These are phyloP conservation scores for Fusarium marasasianum DNA, from an alignment of 2,329 filamentous ascomycete genomes.

Conservation along the genomic window DNA sequence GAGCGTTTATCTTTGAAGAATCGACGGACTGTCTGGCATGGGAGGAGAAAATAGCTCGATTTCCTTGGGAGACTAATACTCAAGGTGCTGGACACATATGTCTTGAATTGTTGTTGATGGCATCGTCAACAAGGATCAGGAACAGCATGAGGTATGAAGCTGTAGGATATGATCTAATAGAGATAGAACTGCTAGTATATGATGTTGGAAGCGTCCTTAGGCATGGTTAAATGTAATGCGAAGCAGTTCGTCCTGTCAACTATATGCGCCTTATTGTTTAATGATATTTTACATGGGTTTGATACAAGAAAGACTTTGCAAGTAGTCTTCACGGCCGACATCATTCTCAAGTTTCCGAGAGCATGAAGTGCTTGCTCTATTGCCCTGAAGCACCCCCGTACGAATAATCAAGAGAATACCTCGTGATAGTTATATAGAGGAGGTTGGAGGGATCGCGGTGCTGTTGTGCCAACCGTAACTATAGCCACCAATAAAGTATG, in stretches of 20 bases:
- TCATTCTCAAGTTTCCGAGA: neutral
- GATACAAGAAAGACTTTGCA: neutral
- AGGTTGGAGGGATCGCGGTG: neutral
- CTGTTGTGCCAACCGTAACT: neutral
- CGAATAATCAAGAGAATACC: neutral
- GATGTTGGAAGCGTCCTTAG: neutral
- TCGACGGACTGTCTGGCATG: conserved; percentile 9
- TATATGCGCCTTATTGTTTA: neutral
- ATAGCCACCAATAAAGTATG: neutral
- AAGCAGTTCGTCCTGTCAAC: neutral
- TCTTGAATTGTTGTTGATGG: conserved; percentile 1
- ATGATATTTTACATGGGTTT: neutral
- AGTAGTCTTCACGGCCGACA: neutral
- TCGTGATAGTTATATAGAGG: neutral
- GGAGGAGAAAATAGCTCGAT: neutral
- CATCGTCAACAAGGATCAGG: neutral
- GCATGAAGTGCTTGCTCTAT: neutral
- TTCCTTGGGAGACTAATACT: neutral
- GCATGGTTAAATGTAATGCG: conserved; percentile 18
- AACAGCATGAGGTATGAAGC: conserved; percentile 24
- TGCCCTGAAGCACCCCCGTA: neutral
- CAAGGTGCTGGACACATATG: neutral
- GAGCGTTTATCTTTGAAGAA: conserved; percentile 37
- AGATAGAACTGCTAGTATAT: conserved; percentile 27
- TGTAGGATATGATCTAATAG: conserved; percentile 41